These are phyloP conservation scores for Plasmopara viticola DNA, from an alignment of 352 stramenopile species.

Conservation along the genomic window DNA sequence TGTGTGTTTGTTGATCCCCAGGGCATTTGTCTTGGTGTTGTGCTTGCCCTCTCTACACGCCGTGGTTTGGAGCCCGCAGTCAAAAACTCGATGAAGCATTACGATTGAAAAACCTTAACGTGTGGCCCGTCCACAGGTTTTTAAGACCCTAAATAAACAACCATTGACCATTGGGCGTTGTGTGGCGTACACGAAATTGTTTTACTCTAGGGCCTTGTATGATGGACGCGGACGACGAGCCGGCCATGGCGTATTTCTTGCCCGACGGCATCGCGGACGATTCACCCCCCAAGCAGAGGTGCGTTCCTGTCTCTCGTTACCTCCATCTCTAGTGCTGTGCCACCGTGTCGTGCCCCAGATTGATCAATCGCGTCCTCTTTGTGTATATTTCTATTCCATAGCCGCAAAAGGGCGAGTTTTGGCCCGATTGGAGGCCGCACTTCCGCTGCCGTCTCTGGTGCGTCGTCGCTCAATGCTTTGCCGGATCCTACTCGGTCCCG, in stretches of 20 bases:
- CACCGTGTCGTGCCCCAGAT: no score
- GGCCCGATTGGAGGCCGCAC: constrained; percentile 36
- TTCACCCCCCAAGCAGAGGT: constrained; percentile 68
- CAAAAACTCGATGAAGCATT: constrained; percentile 3
- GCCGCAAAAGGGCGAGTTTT: constrained; percentile 33
- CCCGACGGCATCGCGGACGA: constrained; percentile 81
- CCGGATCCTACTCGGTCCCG: neutral
- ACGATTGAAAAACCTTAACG: no score
- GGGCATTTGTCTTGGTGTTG: constrained; percentile 33
- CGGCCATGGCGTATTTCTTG: constrained; percentile 73
- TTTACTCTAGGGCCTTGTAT: no score
- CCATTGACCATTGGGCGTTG: no score
- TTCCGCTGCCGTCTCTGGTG: constrained; percentile 3
- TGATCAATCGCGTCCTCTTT: no score
- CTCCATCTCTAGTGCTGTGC: no score
- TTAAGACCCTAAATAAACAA: no score
- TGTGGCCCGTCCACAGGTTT: no score
- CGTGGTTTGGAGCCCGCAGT: constrained; percentile 14
- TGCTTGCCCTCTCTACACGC: constrained; percentile 23
- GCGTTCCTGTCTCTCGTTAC: constrained; percentile 3
- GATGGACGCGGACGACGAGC: constrained; percentile 53
- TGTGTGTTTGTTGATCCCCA: constrained; percentile 10
- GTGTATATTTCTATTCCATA: constrained; percentile 4
- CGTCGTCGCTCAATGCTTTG: neutral
- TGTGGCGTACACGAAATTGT: no score